Conservation (phyloP, 495 filamentous ascomycete species). For the Xylona heveae region DNA sequence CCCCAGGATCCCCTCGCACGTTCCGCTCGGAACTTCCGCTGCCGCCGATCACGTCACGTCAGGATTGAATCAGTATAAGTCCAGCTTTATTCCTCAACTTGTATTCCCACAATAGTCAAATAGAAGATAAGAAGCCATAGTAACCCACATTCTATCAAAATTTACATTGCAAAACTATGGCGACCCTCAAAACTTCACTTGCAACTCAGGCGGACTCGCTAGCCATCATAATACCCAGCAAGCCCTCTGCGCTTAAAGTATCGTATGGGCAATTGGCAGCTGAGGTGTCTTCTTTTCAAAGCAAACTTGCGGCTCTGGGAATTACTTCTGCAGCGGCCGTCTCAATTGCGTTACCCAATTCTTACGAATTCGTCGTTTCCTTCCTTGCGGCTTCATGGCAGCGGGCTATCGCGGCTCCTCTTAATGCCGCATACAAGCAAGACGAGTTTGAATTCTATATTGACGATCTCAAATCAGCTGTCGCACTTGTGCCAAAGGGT, state of each 20-base stretch:
- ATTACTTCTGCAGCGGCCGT: constrained; percentile 41
- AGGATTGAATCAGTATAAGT: too few relatives aligned
- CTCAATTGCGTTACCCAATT: constrained; percentile 57
- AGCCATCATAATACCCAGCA: constrained; percentile 48
- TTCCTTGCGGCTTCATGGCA: constrained; percentile 64
- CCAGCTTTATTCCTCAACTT: too few relatives aligned
- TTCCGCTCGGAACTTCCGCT: too few relatives aligned
- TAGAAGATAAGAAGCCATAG: too few relatives aligned
- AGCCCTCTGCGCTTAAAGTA: constrained; percentile 31
- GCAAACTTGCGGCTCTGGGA: constrained; percentile 47
- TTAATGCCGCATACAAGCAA: constrained; percentile 71
- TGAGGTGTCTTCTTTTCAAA: constrained; percentile 43
- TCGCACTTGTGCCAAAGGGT: constrained; percentile 50
- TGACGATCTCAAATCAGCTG: constrained; percentile 53
- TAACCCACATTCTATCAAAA: too few relatives aligned
- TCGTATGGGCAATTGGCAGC: constrained; percentile 38
- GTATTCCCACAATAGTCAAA: too few relatives aligned
- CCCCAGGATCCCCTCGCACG: too few relatives aligned
- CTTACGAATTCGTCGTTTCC: constrained; percentile 61
- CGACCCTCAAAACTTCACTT: constrained; percentile 25
- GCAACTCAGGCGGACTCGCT: constrained; percentile 17
- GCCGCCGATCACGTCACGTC: too few relatives aligned
- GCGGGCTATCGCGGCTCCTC: constrained; percentile 55
- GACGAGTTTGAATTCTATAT: constrained; percentile 82
- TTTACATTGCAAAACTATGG: too few relatives aligned